phyloP scores from a whole-genome alignment of 768 basidiomycete genomes.

The Polyporus arcularius region DNA sequence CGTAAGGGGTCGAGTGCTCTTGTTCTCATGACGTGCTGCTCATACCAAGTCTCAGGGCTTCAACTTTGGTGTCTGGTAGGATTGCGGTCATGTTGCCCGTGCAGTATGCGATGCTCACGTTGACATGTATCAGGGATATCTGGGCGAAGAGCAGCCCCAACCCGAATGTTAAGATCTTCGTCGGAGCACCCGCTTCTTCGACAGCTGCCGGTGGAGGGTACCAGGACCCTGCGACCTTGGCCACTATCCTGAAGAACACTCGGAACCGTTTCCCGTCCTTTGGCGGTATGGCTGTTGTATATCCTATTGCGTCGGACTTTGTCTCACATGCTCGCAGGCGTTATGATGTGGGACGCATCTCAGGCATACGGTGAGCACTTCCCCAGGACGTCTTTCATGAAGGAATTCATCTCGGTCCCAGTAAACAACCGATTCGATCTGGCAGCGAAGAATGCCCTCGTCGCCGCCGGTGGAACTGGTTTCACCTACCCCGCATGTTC shows the following conservation, averaged over 20 bases:
- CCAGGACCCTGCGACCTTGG: constrained; percentile 33
- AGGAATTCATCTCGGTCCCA: constrained; percentile 9
- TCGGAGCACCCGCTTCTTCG: constrained; percentile 44
- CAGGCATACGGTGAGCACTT: constrained; percentile 41
- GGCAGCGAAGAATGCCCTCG: constrained; percentile 60
- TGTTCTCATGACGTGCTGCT: background rate
- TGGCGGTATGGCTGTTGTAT: constrained; percentile 29
- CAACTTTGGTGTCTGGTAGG: constrained; percentile 37
- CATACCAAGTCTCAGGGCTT: constrained; percentile 43
- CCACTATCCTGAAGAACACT: constrained; percentile 35
- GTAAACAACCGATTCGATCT: constrained; percentile 62
- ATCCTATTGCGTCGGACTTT: background rate
- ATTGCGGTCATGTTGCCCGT: background rate
- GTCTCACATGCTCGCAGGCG: constrained; percentile 19
- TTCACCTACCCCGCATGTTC: constrained; percentile 66
- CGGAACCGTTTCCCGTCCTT: constrained; percentile 43
- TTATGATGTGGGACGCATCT: constrained; percentile 48
- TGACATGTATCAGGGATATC: constrained; percentile 39
- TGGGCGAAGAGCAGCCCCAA: constrained; percentile 48
- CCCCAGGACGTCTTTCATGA: background rate
- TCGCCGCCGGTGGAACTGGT: constrained; percentile 64
- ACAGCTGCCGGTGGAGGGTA: constrained; percentile 46
- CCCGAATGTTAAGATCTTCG: constrained; percentile 44
- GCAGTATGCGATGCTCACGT: background rate
- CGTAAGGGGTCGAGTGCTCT: constrained; percentile 37